Evolutionary conservation across 2,329 filamentous ascomycete species (phyloP).

Genomic region (Fusarium xylarioides): DNA sequence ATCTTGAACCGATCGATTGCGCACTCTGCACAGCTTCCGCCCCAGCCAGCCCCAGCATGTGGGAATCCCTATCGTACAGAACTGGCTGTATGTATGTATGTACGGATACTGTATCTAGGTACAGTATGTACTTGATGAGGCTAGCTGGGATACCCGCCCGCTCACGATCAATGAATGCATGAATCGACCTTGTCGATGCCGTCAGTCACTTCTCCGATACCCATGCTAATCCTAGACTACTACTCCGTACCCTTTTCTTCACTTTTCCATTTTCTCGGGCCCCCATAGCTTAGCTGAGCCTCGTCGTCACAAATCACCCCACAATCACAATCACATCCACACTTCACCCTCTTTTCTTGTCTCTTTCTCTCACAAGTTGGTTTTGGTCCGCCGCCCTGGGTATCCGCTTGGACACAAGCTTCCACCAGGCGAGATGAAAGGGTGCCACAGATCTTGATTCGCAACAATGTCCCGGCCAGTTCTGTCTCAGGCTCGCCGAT

Average conservation of each 20-base stretch:
- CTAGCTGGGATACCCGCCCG: conserved; percentile 5
- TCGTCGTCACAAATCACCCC: conserved; percentile 32
- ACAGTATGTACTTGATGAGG: conserved; percentile 8
- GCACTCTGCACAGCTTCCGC: conserved; percentile 34
- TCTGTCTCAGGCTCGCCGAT: conserved; percentile 40
- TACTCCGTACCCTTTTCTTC: conserved; percentile 5
- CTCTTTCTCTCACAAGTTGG: conserved; percentile 24
- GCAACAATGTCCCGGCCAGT: conserved; percentile 48
- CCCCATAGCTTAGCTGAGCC: conserved; percentile 31
- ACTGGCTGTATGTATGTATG: background rate
- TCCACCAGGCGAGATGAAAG: conserved; percentile 50
- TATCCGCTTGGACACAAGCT: conserved; percentile 41
- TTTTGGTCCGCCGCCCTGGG: conserved; percentile 27
- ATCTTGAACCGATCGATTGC: conserved; percentile 40
- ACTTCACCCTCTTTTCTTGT: conserved; percentile 18
- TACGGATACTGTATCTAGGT: background rate
- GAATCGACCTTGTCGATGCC: conserved; percentile 19
- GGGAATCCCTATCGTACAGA: conserved; percentile 11
- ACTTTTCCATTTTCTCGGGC: conserved; percentile 20
- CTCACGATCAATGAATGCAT: background rate
- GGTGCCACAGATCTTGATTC: conserved; percentile 53
- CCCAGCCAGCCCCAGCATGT: conserved; percentile 8
- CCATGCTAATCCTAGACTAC: background rate
- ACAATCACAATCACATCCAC: conserved; percentile 23
- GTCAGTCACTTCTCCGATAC: conserved; percentile 21